Percentiles rank a stretch among this genome's conserved stretches.
These are phyloP conservation scores for Rhodotorula sp. DNA, from an alignment of 1,284 basidiomycete genomes.

Conservation along the genomic window DNA sequence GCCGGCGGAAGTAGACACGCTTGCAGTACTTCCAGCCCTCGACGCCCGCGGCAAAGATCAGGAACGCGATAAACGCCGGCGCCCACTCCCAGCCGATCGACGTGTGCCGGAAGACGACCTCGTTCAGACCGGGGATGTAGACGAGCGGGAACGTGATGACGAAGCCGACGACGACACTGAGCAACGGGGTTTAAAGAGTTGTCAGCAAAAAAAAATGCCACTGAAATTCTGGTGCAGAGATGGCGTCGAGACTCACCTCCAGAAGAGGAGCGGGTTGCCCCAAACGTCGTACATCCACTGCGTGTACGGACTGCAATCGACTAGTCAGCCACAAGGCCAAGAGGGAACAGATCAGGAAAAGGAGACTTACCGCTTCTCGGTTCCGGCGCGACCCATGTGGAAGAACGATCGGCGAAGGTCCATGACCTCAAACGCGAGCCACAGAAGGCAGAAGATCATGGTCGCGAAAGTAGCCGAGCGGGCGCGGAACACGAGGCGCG, in stretches of 20 bases:
- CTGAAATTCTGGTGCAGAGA: no score
- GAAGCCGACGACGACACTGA: conserved; percentile 53
- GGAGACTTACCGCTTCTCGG: conserved; percentile 17
- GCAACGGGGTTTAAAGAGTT: conserved; percentile 14
- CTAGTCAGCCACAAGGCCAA: conserved; percentile 33
- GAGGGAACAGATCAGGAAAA: conserved; percentile 54
- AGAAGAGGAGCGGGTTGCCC: conserved; percentile 45
- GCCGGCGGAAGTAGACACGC: conserved; percentile 32
- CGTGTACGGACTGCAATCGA: conserved; percentile 13
- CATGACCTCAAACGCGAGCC: conserved; percentile 50
- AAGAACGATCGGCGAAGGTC: conserved; percentile 48
- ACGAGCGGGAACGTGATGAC: conserved; percentile 56
- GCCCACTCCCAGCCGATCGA: conserved; percentile 33
- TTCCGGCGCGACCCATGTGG: conserved; percentile 42
- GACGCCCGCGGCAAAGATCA: conserved; percentile 25
- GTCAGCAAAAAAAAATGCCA: no score
- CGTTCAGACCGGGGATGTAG: conserved; percentile 43
- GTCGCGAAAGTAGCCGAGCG: conserved; percentile 48
- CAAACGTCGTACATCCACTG: conserved; percentile 32
- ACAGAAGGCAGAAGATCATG: conserved; percentile 38
- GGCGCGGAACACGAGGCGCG: conserved; percentile 48
- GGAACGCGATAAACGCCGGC: conserved; percentile 21
- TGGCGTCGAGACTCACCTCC: no score
- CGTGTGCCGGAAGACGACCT: conserved; percentile 29
- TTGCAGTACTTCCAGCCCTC: conserved; percentile 38